A percentile compares a stretch with the other conserved stretches of the same genome.
phyloP scores from a whole-genome alignment of 1,284 basidiomycete species.

The Trichosporon sp. region DNA sequence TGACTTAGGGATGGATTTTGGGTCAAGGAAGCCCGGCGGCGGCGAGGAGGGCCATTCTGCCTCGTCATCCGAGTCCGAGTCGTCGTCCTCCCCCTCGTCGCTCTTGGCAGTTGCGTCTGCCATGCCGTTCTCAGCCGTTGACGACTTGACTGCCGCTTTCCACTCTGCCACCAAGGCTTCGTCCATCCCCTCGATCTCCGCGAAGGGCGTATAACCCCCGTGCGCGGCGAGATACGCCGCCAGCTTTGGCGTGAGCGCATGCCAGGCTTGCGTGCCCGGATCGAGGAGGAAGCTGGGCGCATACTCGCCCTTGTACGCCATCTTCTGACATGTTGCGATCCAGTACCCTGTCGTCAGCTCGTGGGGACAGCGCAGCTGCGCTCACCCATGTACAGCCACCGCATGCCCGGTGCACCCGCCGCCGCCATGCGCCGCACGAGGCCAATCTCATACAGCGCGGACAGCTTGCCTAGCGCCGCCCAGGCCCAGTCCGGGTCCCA shows the following conservation, averaged over 20 bases:
- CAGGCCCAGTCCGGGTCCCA: slow-evolving; percentile 73
- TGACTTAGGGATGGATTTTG: slow-evolving; percentile 14
- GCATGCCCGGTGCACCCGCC: slow-evolving; percentile 61
- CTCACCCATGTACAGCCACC: slow-evolving; percentile 77
- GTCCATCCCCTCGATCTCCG: slow-evolving; percentile 13
- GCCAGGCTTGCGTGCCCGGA: slow-evolving; percentile 73
- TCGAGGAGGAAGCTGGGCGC: slow-evolving; percentile 81
- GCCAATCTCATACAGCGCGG: slow-evolving; percentile 70
- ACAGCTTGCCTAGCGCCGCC: slow-evolving; percentile 73
- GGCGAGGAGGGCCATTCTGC: slow-evolving; percentile 30
- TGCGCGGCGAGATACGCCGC: slow-evolving; percentile 60
- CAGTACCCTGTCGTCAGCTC: slow-evolving; percentile 65
- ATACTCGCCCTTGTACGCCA: slow-evolving; percentile 95
- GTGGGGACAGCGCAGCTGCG: not conserved
- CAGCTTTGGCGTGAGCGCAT: slow-evolving; percentile 60
- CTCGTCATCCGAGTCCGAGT: slow-evolving; percentile 16
- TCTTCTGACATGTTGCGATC: slow-evolving; percentile 85
- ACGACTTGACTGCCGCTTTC: slow-evolving; percentile 2
- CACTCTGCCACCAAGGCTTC: slow-evolving; percentile 1
- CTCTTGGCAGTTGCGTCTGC: not conserved
- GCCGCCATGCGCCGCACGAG: slow-evolving; percentile 66
- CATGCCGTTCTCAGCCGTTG: not conserved
- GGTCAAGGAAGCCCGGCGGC: slow-evolving; percentile 40
- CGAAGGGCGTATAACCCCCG: slow-evolving; percentile 43
- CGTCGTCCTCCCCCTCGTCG: not conserved